Conservation (phyloP, 345 rosid species). For the Syzygium oleosum region DNA sequence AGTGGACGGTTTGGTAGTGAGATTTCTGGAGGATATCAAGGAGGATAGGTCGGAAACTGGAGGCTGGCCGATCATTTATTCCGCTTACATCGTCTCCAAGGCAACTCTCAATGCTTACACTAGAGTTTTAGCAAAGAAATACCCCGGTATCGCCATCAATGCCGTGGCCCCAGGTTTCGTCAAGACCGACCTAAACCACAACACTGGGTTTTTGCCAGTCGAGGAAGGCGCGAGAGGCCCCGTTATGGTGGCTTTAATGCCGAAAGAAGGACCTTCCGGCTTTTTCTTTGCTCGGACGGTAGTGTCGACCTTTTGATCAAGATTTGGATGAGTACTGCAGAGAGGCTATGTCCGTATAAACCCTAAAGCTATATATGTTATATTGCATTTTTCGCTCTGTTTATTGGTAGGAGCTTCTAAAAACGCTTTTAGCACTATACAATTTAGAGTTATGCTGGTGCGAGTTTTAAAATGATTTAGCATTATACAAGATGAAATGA, state of each 20-base stretch:
- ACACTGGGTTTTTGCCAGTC: neutral
- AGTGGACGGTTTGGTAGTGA: constrained; percentile 6
- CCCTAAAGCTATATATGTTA: neutral
- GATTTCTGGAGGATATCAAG: constrained; percentile 7
- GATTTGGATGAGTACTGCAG: neutral
- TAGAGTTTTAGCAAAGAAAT: neutral
- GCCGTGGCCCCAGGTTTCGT: neutral
- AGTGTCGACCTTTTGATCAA: neutral
- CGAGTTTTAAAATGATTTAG: neutral
- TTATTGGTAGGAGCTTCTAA: neutral
- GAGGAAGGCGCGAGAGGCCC: neutral
- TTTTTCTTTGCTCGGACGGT: neutral
- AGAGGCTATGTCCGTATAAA: neutral
- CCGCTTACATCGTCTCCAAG: no score
- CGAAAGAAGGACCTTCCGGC: neutral
- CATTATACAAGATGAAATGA: neutral
- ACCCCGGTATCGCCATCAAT: neutral
- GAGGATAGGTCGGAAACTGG: neutral
- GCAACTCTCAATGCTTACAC: neutral
- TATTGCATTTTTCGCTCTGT: no score
- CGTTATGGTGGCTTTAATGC: neutral
- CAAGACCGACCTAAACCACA: neutral
- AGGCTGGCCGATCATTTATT: no score
- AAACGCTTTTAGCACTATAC: neutral
- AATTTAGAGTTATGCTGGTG: neutral